Percentiles rank a stretch among this genome's conserved stretches.
Evolutionary conservation across 768 basidiomycete genomes (phyloP).

Genomic region (Pleurotus tuoliensis): DNA sequence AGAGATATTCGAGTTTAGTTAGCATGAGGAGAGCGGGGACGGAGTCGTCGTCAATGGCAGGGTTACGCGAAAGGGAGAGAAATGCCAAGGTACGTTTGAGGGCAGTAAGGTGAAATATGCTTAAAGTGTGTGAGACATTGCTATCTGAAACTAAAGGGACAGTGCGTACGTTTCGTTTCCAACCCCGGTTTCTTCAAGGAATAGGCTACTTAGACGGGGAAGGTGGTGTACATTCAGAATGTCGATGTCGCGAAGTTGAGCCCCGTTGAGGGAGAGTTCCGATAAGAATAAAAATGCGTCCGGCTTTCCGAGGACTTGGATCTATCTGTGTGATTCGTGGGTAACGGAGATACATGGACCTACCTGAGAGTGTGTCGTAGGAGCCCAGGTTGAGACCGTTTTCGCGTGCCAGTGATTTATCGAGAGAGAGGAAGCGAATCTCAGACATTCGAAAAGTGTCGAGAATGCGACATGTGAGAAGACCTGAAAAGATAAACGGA

Average conservation of each 20-base stretch:
- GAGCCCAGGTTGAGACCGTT: conserved; percentile 48
- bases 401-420: conserved; percentile 41
- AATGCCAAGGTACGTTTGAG: conserved; percentile 49
- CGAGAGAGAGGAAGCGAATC: conserved; percentile 40
- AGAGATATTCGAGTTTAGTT: conserved; percentile 42
- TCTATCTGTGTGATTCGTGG: background rate
- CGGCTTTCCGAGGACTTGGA: conserved; percentile 44
- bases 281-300: conserved; percentile 48
- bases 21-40: conserved; percentile 51
- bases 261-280: conserved; percentile 47
- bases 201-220: conserved; percentile 42
- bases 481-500: conserved; percentile 27
- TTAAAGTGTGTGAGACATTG: conserved; percentile 20
- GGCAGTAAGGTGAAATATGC: conserved; percentile 54
- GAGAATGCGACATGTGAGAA: conserved; percentile 42
- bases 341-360: background rate
- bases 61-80: conserved; percentile 52
- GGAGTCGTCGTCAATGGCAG: conserved; percentile 50
- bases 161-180: conserved; percentile 56
- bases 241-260: conserved; percentile 42
- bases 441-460: conserved; percentile 42
- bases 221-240: conserved; percentile 51
- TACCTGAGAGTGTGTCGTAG: conserved; percentile 41
- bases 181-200: conserved; percentile 50
- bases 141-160: background rate